Evolutionary conservation across 768 basidiomycete genomes (phyloP).

Genomic region (Trametes punicea): DNA sequence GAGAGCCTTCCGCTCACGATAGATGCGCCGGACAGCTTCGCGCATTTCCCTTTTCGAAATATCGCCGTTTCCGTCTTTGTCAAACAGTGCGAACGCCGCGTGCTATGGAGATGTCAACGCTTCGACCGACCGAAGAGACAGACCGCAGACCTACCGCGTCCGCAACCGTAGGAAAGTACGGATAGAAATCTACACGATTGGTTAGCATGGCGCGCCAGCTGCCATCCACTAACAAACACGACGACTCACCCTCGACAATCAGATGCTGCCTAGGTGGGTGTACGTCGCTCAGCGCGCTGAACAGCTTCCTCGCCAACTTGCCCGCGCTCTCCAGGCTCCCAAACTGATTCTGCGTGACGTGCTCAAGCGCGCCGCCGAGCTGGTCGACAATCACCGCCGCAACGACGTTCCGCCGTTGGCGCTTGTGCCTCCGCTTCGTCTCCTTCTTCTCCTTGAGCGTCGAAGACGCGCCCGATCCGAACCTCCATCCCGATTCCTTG

Average conservation of each 20-base stretch:
- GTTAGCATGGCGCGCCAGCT: neutral
- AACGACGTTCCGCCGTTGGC: constrained; percentile 43
- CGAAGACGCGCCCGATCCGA: constrained; percentile 11
- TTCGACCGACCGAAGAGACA: neutral
- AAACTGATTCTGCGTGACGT: constrained; percentile 59
- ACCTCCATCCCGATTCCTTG: constrained; percentile 26
- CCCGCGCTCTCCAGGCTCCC: constrained; percentile 61
- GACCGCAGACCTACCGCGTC: constrained; percentile 54
- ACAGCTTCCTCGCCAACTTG: constrained; percentile 65
- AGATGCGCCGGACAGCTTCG: constrained; percentile 77
- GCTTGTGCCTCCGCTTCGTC: constrained; percentile 13
- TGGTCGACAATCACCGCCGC: constrained; percentile 70
- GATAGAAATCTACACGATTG: constrained; percentile 57
- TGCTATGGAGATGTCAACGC: constrained; percentile 37
- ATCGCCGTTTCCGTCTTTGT: constrained; percentile 82
- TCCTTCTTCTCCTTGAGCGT: constrained; percentile 15
- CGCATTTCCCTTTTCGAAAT: constrained; percentile 78
- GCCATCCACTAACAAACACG: neutral
- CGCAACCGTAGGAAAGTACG: constrained; percentile 67
- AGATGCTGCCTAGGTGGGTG: constrained; percentile 59
- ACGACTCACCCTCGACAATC: constrained; percentile 55
- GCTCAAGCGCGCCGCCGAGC: constrained; percentile 62
- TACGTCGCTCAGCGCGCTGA: constrained; percentile 56
- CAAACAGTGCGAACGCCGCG: constrained; percentile 67
- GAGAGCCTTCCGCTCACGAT: constrained; percentile 71